phyloP scores from a whole-genome alignment of 768 basidiomycete species.

The Rhodosporidiobolus sp. region DNA sequence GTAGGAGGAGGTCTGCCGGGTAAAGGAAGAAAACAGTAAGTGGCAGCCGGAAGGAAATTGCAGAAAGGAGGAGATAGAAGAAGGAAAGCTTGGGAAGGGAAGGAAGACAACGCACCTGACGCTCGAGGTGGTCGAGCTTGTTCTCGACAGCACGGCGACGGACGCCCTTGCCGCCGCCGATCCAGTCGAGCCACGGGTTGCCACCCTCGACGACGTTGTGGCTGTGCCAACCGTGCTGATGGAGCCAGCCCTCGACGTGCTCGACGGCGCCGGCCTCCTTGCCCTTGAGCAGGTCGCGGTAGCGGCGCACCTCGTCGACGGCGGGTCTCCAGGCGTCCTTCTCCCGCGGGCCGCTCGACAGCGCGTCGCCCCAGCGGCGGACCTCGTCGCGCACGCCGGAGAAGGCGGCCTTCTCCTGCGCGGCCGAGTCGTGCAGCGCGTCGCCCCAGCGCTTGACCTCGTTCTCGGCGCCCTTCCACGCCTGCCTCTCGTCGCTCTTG shows the following conservation, averaged over 20 bases:
- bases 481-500: background rate
- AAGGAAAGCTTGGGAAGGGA: background rate
- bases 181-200: slow-evolving; percentile 28
- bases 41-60: no score
- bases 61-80: background rate
- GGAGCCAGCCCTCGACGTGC: slow-evolving; percentile 20
- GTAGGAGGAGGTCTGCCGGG: background rate
- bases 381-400: background rate
- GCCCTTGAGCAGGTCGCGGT: slow-evolving; percentile 8
- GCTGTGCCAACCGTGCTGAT: background rate
- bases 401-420: background rate
- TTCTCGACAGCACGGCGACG: slow-evolving; percentile 2
- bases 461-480: background rate
- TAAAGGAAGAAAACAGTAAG: no score
- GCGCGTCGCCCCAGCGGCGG: slow-evolving; percentile 13
- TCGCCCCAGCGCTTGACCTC: background rate
- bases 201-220: slow-evolving; percentile 3
- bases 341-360: slow-evolving; percentile 3
- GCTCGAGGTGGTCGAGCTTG: slow-evolving; percentile 18
- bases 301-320: slow-evolving; percentile 13
- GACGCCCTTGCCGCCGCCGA: slow-evolving; percentile 12
- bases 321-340: slow-evolving; percentile 12
- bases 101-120: slow-evolving; percentile 16
- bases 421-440: background rate
- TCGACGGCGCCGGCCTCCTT: slow-evolving; percentile 12